Evolutionary conservation across 2,329 filamentous ascomycete species (phyloP).

Genomic region (Nemania serpens): DNA sequence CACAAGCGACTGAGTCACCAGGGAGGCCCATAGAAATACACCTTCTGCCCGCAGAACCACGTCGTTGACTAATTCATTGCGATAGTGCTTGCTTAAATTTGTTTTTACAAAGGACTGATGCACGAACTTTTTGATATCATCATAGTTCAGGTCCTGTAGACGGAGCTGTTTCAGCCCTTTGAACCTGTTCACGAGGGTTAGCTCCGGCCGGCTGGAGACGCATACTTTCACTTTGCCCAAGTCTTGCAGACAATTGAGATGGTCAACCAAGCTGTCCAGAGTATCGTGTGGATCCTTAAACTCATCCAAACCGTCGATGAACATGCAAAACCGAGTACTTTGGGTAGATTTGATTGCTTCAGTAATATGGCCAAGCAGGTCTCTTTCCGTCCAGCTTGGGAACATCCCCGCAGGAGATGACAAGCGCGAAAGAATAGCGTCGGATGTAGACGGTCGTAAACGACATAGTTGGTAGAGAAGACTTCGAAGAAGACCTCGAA

Average conservation of each 20-base stretch:
- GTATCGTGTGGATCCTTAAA: neutral
- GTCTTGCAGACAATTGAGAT: neutral
- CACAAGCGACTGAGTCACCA: slow-evolving; percentile 12
- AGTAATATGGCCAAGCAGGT: neutral
- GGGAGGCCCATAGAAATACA: slow-evolving; percentile 17
- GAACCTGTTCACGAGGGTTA: neutral
- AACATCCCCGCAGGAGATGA: neutral
- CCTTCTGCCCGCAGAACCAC: slow-evolving; percentile 5
- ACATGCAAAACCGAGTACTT: slow-evolving; percentile 16
- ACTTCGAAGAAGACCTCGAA: slow-evolving; percentile 21
- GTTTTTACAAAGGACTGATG: neutral
- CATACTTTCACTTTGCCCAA: slow-evolving; percentile 9
- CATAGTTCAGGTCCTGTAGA: slow-evolving; percentile 16
- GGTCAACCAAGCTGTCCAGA: neutral
- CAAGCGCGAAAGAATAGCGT: neutral
- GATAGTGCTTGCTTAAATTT: neutral
- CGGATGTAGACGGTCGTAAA: neutral
- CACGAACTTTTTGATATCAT: slow-evolving; percentile 15
- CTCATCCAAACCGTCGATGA: slow-evolving; percentile 22
- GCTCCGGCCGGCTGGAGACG: slow-evolving; percentile 18
- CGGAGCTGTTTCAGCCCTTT: slow-evolving; percentile 7
- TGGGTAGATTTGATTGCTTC: neutral
- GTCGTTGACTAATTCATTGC: neutral
- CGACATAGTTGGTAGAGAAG: slow-evolving; percentile 19
- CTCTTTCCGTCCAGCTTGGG: slow-evolving; percentile 14